Percentiles rank a stretch among this genome's conserved stretches.
These are phyloP conservation scores for Geotrichum reessii DNA, from an alignment of 1,139 yeast genomes.

Conservation along the genomic window DNA sequence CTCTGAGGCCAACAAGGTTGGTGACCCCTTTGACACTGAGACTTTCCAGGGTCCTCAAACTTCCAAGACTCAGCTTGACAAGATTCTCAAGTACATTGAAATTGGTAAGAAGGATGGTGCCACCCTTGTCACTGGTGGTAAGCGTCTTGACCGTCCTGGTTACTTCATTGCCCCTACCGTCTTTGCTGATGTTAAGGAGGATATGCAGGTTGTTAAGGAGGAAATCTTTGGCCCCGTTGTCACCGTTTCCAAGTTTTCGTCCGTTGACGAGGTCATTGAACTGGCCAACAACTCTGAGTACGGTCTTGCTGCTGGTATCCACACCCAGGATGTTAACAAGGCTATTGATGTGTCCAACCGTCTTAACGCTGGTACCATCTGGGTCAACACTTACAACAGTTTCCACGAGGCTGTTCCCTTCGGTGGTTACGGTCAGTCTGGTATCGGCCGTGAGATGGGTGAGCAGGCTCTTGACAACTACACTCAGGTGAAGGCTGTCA, in stretches of 20 bases:
- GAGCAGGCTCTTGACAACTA: slow-evolving; percentile 70
- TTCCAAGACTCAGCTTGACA: slow-evolving; percentile 61
- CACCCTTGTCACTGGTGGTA: slow-evolving; percentile 65
- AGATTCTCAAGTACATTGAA: slow-evolving; percentile 62
- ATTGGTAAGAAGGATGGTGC: slow-evolving; percentile 69
- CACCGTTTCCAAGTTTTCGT: slow-evolving; percentile 60
- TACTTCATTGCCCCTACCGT: slow-evolving; percentile 73
- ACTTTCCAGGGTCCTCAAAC: slow-evolving; percentile 79
- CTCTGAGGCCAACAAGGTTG: slow-evolving; percentile 46
- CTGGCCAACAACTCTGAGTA: slow-evolving; percentile 66
- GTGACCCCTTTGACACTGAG: slow-evolving; percentile 66
- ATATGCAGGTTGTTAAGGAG: slow-evolving; percentile 62
- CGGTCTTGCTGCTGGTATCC: slow-evolving; percentile 81
- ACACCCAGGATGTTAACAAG: slow-evolving; percentile 55
- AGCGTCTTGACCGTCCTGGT: slow-evolving; percentile 53
- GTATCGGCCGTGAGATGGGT: slow-evolving; percentile 93
- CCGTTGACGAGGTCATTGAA: slow-evolving; percentile 60
- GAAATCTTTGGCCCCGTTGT: slow-evolving; percentile 85
- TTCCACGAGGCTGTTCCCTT: slow-evolving; percentile 72
- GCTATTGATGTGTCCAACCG: slow-evolving; percentile 58
- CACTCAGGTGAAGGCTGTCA: slow-evolving; percentile 73
- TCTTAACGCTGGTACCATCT: slow-evolving; percentile 73
- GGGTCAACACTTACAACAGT: slow-evolving; percentile 79
- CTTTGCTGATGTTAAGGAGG: slow-evolving; percentile 59
- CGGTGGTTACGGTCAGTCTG: slow-evolving; percentile 84